Base-by-base conservation (phyloP, 1,284 basidiomycete species). In the Mycena sp. region DNA sequence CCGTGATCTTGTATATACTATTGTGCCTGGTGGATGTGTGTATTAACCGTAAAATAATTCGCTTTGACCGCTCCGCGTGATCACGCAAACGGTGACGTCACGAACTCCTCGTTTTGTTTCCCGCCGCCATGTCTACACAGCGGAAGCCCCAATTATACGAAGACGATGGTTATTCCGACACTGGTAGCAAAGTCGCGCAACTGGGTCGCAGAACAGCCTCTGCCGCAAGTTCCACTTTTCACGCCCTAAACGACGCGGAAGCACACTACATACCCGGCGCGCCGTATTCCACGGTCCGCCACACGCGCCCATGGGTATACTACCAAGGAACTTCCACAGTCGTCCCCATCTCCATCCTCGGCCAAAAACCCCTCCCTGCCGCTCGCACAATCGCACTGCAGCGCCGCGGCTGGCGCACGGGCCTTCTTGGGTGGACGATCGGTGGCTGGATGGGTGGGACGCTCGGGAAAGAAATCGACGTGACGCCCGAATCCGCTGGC, bases 391-490 rank as follows among this genome's bases (percentile, higher is more conserved):
- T 73, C 10, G 58, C 65, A 14, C 67, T 73, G 0, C 72, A 74
- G 55, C 62, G 65, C 17, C 67, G 73, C 21, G 72, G 72, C 6
- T 74, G 70, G 64, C 63, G 72, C 16, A 72, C 72, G 0, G 72
- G 72, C 11, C 61, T 75, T 7, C 53, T 72, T 1, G 73, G 74
- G 4, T 76, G 73, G 73, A 66, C 68, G 5, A 4, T 74, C 7
- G 73, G 74, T 16, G 63, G 63, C 1, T 61, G 69, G 61, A 48
- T 76, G 3, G 73, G 73, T 16, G 74, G 74, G 0, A 71, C 72
- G 19, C 29, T 73, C 11, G 58, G 72, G 11, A 74, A 72, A 21
- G 71, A 73, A 26, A 54, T 72, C 3, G 71, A 74, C 44, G 74
- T 75, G 6, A 76, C 73, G 1, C 74, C 73, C 2, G 60, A 43